Evolutionary conservation across 2,329 filamentous ascomycete species (phyloP).

Genomic region (Teratosphaeria viscida): DNA sequence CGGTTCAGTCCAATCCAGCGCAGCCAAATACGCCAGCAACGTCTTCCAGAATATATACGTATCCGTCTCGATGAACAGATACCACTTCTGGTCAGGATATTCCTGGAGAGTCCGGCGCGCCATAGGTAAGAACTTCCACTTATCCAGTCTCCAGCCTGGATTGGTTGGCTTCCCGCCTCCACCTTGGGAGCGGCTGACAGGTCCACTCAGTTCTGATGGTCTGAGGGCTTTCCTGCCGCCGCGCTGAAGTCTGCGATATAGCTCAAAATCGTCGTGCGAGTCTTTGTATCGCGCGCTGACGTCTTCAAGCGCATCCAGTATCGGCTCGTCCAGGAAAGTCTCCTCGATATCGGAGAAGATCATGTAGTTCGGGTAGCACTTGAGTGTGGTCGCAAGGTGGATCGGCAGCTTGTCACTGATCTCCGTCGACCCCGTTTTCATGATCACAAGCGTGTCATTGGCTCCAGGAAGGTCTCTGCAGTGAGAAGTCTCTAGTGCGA

Average conservation of each 20-base stretch:
- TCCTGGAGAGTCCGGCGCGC: constrained; percentile 38
- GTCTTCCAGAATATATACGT: constrained; percentile 36
- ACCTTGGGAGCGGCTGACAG: constrained; percentile 1
- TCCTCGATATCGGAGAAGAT: constrained; percentile 31
- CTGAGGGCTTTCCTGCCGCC: constrained; percentile 4
- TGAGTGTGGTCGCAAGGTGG: constrained; percentile 26
- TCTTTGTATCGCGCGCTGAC: constrained; percentile 9
- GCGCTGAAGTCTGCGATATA: constrained; percentile 16
- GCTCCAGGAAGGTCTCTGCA: constrained; percentile 17
- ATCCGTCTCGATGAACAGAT: constrained; percentile 44
- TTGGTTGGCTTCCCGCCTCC: constrained; percentile 9
- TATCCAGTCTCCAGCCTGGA: constrained; percentile 32
- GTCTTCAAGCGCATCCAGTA: constrained; percentile 21
- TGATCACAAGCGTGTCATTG: constrained; percentile 43
- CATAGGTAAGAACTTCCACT: constrained; percentile 46
- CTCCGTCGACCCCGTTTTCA: constrained; percentile 29
- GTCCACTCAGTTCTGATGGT: constrained; percentile 11
- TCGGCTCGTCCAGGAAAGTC: constrained; percentile 22
- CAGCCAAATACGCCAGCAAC: constrained; percentile 35
- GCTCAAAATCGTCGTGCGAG: constrained; percentile 17
- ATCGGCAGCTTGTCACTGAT: constrained; percentile 21
- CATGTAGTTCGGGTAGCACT: constrained; percentile 24
- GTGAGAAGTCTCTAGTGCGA: neutral
- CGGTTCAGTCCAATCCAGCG: constrained; percentile 31
- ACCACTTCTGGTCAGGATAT: constrained; percentile 40